Percentiles rank a stretch among this genome's conserved stretches.
Conservation (phyloP, 1,284 basidiomycete species). For the Mycena sp. region DNA sequence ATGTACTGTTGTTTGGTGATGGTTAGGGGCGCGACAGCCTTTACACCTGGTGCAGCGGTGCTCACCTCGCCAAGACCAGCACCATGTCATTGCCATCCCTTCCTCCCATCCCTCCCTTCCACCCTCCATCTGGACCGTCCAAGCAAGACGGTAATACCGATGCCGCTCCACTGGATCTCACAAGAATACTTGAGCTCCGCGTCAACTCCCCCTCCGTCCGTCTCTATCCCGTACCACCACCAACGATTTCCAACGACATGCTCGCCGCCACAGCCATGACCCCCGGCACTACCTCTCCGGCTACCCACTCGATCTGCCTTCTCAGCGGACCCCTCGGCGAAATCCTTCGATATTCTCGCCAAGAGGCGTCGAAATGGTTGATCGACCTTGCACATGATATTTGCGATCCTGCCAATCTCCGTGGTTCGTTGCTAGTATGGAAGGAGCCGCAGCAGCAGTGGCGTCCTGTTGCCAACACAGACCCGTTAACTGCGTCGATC, state of each 20-base stretch:
- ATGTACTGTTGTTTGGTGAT: slow-evolving; percentile 7
- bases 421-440: slow-evolving; percentile 21
- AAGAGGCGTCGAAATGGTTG: slow-evolving; percentile 25
- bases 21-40: background rate
- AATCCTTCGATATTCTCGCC: slow-evolving; percentile 19
- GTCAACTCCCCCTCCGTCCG: slow-evolving; percentile 7
- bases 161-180: slow-evolving; percentile 5
- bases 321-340: slow-evolving; percentile 11
- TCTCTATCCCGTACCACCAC: slow-evolving; percentile 12
- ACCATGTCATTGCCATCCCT: slow-evolving; percentile 9
- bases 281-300: slow-evolving; percentile 1
- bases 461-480: slow-evolving; percentile 12
- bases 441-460: slow-evolving; percentile 7
- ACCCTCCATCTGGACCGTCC: slow-evolving; percentile 15
- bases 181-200: slow-evolving; percentile 11
- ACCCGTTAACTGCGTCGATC: slow-evolving; percentile 9
- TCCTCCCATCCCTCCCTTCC: slow-evolving; percentile 3
- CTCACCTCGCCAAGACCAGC: slow-evolving; percentile 1
- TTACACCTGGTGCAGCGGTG: background rate
- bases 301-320: slow-evolving; percentile 11
- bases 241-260: slow-evolving; percentile 8
- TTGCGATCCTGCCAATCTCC: slow-evolving; percentile 21
- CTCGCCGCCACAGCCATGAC: slow-evolving; percentile 8
- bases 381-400: slow-evolving; percentile 28
- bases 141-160: slow-evolving; percentile 13